Conservation (phyloP, 2,329 filamentous ascomycete genomes). For the Sphaceloma murrayae region DNA sequence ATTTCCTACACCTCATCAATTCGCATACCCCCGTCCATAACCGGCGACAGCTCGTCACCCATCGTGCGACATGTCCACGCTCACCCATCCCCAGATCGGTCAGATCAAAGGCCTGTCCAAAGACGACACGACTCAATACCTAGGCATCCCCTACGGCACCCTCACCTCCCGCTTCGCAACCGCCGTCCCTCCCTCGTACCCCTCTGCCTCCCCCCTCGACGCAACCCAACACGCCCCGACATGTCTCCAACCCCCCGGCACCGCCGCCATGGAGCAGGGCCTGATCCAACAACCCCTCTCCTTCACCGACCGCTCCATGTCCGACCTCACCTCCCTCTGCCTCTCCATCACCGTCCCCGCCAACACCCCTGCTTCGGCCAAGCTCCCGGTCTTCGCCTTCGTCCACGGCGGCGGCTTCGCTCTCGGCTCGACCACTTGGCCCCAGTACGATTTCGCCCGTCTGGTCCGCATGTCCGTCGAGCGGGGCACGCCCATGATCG, state of each 20-base stretch:
- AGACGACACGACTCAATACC: slow-evolving; percentile 28
- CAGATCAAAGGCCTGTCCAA: slow-evolving; percentile 21
- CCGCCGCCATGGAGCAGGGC: slow-evolving; percentile 38
- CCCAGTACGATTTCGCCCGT: slow-evolving; percentile 40
- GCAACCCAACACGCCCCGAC: slow-evolving; percentile 32
- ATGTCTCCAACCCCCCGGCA: slow-evolving; percentile 33
- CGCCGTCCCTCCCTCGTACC: slow-evolving; percentile 26
- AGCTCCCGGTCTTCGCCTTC: slow-evolving; percentile 44
- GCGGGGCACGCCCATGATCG: slow-evolving; percentile 39
- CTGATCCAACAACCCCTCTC: slow-evolving; percentile 43
- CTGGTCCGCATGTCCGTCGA: slow-evolving; percentile 39
- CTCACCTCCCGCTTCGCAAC: slow-evolving; percentile 31
- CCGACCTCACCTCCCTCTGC: slow-evolving; percentile 43
- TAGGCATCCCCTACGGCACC: slow-evolving; percentile 33
- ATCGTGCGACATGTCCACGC: no score
- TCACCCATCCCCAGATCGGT: slow-evolving; percentile 22
- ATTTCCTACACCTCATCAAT: no score
- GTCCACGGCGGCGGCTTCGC: slow-evolving; percentile 46
- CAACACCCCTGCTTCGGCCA: slow-evolving; percentile 19
- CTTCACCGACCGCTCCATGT: slow-evolving; percentile 29
- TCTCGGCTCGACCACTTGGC: slow-evolving; percentile 44
- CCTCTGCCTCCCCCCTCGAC: slow-evolving; percentile 24
- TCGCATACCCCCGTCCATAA: no score
- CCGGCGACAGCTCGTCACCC: no score
- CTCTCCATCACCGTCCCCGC: slow-evolving; percentile 43